Percentiles rank a stretch among this genome's conserved stretches.
Conservation (phyloP, 1,284 basidiomycete species). For the Coniferiporia weirii region DNA sequence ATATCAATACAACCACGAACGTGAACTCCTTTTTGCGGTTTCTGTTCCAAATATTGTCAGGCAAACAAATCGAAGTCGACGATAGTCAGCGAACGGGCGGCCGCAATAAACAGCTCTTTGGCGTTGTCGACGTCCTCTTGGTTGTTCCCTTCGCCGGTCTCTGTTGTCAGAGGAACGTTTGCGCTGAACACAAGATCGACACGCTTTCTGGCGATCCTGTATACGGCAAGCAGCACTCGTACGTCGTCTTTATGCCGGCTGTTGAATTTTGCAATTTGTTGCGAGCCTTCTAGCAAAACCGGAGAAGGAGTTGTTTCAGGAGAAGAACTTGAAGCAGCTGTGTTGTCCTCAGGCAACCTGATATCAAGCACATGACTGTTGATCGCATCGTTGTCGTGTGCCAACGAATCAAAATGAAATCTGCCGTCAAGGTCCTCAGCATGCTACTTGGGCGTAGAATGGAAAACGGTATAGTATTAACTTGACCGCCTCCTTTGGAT, state of each 20-base stretch:
- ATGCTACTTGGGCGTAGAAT: constrained; percentile 19
- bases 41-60: constrained; percentile 29
- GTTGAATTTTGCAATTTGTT: constrained; percentile 78
- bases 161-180: constrained; percentile 61
- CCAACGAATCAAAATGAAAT: constrained; percentile 89
- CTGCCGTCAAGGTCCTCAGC: constrained; percentile 37
- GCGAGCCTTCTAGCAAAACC: constrained; percentile 61
- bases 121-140: constrained; percentile 35
- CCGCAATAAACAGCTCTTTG: constrained; percentile 48
- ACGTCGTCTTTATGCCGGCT: constrained; percentile 56
- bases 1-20: not conserved
- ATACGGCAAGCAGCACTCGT: constrained; percentile 73
- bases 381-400: constrained; percentile 84
- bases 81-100: constrained; percentile 61
- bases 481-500: constrained; percentile 64
- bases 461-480: constrained; percentile 31
- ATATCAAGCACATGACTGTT: constrained; percentile 44
- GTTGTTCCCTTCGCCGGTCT: constrained; percentile 39
- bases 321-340: constrained; percentile 11
- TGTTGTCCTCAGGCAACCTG: constrained; percentile 21
- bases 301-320: constrained; percentile 50
- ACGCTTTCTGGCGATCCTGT: constrained; percentile 62
- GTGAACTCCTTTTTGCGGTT: not conserved
- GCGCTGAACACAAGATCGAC: constrained; percentile 79
- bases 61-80: constrained; percentile 73